Percentiles rank a stretch among this genome's conserved stretches.
Conservation (phyloP, 2,329 filamentous ascomycete species). For the Coniochaeta hoffmannii region DNA sequence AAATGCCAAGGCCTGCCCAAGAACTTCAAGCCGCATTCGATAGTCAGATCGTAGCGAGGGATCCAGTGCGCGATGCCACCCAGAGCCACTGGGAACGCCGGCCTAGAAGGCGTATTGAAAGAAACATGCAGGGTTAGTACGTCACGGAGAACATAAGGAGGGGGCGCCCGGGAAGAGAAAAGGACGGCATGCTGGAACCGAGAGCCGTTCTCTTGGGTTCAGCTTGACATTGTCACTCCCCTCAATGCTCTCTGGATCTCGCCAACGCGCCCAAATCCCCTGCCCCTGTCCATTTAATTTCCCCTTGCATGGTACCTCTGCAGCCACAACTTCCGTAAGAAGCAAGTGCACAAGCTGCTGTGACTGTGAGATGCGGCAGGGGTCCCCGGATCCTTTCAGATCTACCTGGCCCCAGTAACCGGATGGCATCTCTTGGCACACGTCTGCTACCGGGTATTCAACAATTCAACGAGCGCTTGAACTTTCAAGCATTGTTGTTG, state of each 20-base stretch:
- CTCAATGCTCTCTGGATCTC: too few relatives aligned
- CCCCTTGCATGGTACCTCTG: background rate
- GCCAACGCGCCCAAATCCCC: background rate
- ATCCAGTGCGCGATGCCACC: background rate
- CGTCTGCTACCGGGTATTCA: background rate
- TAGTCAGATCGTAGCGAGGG: background rate
- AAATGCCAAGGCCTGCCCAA: background rate
- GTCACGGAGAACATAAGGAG: background rate
- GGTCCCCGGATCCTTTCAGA: background rate
- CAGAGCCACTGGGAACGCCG: background rate
- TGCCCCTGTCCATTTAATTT: background rate
- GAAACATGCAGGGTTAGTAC: background rate
- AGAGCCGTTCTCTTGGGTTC: background rate
- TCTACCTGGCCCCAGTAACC: background rate
- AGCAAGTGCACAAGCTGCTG: background rate
- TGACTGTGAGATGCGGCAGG: background rate
- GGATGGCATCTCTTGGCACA: background rate
- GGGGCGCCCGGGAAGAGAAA: background rate
- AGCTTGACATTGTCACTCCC: background rate
- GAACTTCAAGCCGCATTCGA: background rate
- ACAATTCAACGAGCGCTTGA: background rate
- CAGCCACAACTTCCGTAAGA: background rate
- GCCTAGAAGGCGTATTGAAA: background rate
- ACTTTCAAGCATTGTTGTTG: background rate
- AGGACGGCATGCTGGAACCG: background rate